These are phyloP conservation scores for Amauroascus verrucosus DNA, from an alignment of 2,329 filamentous ascomycete genomes.

Conservation along the genomic window DNA sequence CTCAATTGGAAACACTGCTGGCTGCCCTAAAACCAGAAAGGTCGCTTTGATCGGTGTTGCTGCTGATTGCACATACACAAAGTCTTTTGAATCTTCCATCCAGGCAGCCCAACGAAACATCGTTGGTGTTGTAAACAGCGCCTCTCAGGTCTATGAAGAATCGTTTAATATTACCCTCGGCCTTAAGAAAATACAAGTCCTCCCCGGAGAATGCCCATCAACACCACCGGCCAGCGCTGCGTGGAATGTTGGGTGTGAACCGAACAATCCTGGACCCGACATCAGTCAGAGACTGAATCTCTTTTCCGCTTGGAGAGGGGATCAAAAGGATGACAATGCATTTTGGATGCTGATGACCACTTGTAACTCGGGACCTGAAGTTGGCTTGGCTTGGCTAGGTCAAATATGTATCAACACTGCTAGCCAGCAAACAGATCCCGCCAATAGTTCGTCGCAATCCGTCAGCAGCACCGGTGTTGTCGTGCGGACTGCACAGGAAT, in stretches of 20 bases:
- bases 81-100: slow-evolving; percentile 55
- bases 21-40: slow-evolving; percentile 81
- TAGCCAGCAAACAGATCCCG: background rate
- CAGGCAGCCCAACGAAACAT: slow-evolving; percentile 59
- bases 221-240: slow-evolving; percentile 55
- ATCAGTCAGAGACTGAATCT: slow-evolving; percentile 73
- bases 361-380: slow-evolving; percentile 68
- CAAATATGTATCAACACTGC: slow-evolving; percentile 52
- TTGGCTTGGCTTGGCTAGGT: slow-evolving; percentile 83
- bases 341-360: slow-evolving; percentile 84
- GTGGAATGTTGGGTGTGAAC: slow-evolving; percentile 70
- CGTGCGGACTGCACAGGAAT: slow-evolving; percentile 69
- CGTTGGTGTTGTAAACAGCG: slow-evolving; percentile 72
- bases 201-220: slow-evolving; percentile 62
- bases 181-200: slow-evolving; percentile 74
- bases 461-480: slow-evolving; percentile 80
- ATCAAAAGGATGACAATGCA: slow-evolving; percentile 66
- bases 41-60: slow-evolving; percentile 87
- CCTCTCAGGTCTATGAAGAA: slow-evolving; percentile 76
- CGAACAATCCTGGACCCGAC: slow-evolving; percentile 38
- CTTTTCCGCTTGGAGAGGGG: slow-evolving; percentile 81
- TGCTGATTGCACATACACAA: slow-evolving; percentile 82
- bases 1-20: slow-evolving; percentile 70
- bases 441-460: slow-evolving; percentile 45
- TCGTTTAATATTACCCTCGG: slow-evolving; percentile 93